Base-by-base conservation (phyloP, 176 grass and related monocot genomes). In the Avena sativa region DNA sequence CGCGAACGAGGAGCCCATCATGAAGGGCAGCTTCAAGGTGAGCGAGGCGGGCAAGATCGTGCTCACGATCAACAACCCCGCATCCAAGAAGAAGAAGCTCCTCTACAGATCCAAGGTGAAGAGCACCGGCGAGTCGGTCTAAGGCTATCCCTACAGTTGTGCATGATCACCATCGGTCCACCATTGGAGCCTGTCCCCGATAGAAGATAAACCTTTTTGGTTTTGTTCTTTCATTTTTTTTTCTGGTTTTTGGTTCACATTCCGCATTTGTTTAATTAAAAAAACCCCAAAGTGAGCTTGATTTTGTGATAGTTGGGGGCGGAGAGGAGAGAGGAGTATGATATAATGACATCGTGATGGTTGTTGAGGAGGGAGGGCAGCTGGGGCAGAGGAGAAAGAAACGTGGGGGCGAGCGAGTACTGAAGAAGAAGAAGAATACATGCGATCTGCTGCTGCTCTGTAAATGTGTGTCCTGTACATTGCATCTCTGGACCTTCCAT, bases 21-120 rank as follows among this genome's bases (percentile, higher is more conserved):
- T 98, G 78, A 98, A 94, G 76, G 93, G 88, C 74, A 94, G 86
- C 80, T 98, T 94, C 87, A 98, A 94, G 89, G 89, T 79, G 0
- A 34, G 91, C 4, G 93, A 98, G 85, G 68, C 88, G 0, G 93
- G 96, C 58, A 95, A 91, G 79, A 87, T 98, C 67, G 86, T 92
- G 19, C 86, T 98, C 30, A 92, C 72, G 5, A 57, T 95, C 79
- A 88, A 94, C 87, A 98, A 98, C 91, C 43, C 86, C 0, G 86
- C 93, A 38, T 98, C 93, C 15, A 98, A 98, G 96, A 98, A 95
- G 88, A 98, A 98, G 93, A 95, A 92, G 88, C 88, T 98, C 81
- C 96, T 98, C 23, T 92, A 95, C 89, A 84, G 96, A 89, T 92
- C 87, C 52, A 98, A 95, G 93, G 83, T 79, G 48, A 95, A 92